A percentile compares a stretch with the other conserved stretches of the same genome.
Evolutionary conservation across 2,329 filamentous ascomycete species (phyloP).

Genomic region (Hypocreales sp.): DNA sequence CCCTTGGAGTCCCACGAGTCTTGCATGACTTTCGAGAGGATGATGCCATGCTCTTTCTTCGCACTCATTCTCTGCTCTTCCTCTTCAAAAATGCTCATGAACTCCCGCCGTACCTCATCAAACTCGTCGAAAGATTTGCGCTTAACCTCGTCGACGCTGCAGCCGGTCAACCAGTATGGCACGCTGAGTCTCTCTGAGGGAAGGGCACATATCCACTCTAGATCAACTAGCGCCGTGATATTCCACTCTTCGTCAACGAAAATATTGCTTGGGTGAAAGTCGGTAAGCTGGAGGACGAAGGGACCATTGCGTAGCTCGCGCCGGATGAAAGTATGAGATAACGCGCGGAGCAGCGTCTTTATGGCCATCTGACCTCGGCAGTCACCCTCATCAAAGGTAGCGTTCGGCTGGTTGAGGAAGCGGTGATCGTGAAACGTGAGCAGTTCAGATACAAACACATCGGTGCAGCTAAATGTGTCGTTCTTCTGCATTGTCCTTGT

Average conservation of each 20-base stretch:
- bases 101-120: not conserved
- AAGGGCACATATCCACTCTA: constrained; percentile 17
- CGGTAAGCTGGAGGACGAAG: constrained; percentile 13
- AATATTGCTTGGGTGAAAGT: constrained; percentile 18
- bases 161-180: constrained; percentile 8
- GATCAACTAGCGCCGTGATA: constrained; percentile 15
- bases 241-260: constrained; percentile 20
- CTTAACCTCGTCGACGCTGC: constrained; percentile 5
- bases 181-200: constrained; percentile 6
- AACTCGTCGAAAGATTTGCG: not conserved
- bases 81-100: not conserved
- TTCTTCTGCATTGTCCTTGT: constrained; percentile 11
- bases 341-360: constrained; percentile 7
- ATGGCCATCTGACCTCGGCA: constrained; percentile 13
- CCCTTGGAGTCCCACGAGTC: not conserved
- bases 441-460: constrained; percentile 11
- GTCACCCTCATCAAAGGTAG: constrained; percentile 9
- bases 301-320: constrained; percentile 9
- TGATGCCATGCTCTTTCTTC: too few relatives aligned
- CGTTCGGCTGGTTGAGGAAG: constrained; percentile 11
- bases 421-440: constrained; percentile 8
- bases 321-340: constrained; percentile 10
- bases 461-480: constrained; percentile 14
- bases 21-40: too few relatives aligned
- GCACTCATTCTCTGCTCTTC: not conserved